Percentiles rank a stretch among this genome's conserved stretches.
Conservation (phyloP, 352 stramenopile species). For the Phytophthora ramorum region DNA sequence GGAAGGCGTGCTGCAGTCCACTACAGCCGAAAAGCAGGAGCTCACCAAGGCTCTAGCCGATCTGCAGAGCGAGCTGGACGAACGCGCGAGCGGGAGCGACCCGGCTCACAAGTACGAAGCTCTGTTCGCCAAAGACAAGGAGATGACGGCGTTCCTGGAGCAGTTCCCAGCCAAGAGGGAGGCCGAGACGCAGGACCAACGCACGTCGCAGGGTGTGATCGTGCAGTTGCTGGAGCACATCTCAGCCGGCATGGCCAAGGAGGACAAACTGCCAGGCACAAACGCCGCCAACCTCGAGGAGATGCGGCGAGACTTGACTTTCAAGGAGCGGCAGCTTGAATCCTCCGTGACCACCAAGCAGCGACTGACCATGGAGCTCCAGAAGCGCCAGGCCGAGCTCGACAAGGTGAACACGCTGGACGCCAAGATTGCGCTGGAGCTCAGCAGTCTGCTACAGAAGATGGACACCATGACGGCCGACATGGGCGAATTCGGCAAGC, state of each 20-base stretch:
- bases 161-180: conserved; percentile 80
- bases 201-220: conserved; percentile 77
- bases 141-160: conserved; percentile 93
- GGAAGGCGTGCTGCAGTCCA: conserved; percentile 59
- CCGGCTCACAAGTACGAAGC: conserved; percentile 88
- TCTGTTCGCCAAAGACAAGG: conserved; percentile 89
- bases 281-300: conserved; percentile 80
- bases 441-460: conserved; percentile 82
- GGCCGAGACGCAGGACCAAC: conserved; percentile 61
- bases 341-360: conserved; percentile 90
- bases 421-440: conserved; percentile 85
- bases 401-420: conserved; percentile 93
- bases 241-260: conserved; percentile 63
- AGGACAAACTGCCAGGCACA: conserved; percentile 77
- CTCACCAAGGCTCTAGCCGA: conserved; percentile 62
- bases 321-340: conserved; percentile 94
- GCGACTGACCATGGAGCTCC: conserved; percentile 83
- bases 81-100: conserved; percentile 72
- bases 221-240: conserved; percentile 93
- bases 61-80: conserved; percentile 68
- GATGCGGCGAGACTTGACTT: conserved; percentile 89
- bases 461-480: conserved; percentile 90
- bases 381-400: conserved; percentile 89
- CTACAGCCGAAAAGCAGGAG: conserved; percentile 64
- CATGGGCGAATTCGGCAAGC: conserved; percentile 90